Conservation (phyloP, 805 yeast genomes). For the Yarrowia divulgata region DNA sequence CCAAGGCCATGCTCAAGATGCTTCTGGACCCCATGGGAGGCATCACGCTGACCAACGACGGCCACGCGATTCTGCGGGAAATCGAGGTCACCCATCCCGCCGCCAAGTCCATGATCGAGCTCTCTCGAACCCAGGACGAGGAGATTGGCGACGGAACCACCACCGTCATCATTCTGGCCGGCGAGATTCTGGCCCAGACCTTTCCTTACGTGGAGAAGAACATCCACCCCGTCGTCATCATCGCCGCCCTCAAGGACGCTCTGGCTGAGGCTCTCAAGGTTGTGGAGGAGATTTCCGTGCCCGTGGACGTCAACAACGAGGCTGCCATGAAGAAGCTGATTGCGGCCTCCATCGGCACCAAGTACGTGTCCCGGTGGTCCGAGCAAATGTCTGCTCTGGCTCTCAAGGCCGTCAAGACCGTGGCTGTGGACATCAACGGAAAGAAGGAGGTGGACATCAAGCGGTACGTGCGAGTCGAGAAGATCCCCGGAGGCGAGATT, state of each 20-base stretch:
- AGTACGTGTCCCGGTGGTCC: slow-evolving; percentile 90
- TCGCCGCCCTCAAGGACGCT: slow-evolving; percentile 92
- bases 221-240: slow-evolving; percentile 95
- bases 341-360: slow-evolving; percentile 93
- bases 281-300: slow-evolving; percentile 80
- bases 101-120: slow-evolving; percentile 97
- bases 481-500: slow-evolving; percentile 97
- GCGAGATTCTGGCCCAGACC: slow-evolving; percentile 94
- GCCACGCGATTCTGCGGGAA: slow-evolving; percentile 97
- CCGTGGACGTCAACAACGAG: slow-evolving; percentile 85
- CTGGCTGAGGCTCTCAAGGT: slow-evolving; percentile 87
- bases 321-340: slow-evolving; percentile 85
- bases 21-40: slow-evolving; percentile 94
- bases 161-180: slow-evolving; percentile 94
- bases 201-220: slow-evolving; percentile 91
- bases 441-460: slow-evolving; percentile 86
- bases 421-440: slow-evolving; percentile 63
- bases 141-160: slow-evolving; percentile 99
- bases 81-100: slow-evolving; percentile 98
- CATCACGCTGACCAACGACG: slow-evolving; percentile 95
- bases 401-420: slow-evolving; percentile 85
- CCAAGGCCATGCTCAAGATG: slow-evolving; percentile 99
- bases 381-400: slow-evolving; percentile 89
- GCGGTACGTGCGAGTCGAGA: slow-evolving; percentile 91
- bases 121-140: slow-evolving; percentile 96